Evolutionary conservation across 2,329 filamentous ascomycete genomes (phyloP).

Genomic region (Saccharata proteae): DNA sequence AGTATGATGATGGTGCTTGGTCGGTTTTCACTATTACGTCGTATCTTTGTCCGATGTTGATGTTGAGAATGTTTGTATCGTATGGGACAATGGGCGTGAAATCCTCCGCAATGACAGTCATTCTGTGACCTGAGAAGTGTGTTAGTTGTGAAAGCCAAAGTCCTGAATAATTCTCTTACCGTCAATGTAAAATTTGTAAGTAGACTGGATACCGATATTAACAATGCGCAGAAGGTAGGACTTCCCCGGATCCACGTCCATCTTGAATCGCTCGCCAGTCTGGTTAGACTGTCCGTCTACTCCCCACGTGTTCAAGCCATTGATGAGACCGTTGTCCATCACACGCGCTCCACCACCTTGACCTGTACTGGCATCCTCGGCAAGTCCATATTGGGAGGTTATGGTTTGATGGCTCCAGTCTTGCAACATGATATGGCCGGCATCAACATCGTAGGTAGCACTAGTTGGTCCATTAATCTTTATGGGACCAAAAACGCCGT

Average conservation of each 20-base stretch:
- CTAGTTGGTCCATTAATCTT: slow-evolving; percentile 27
- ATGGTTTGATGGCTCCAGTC: slow-evolving; percentile 26
- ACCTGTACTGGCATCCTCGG: slow-evolving; percentile 17
- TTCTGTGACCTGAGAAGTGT: slow-evolving; percentile 22
- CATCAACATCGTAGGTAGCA: slow-evolving; percentile 26
- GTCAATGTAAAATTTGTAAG: slow-evolving; percentile 32
- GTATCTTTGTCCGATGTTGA: slow-evolving; percentile 27
- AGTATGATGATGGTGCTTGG: slow-evolving; percentile 20
- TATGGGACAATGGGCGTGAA: slow-evolving; percentile 33
- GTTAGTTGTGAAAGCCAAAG: slow-evolving; percentile 1
- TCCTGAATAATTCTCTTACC: slow-evolving; percentile 9
- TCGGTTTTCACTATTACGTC: slow-evolving; percentile 26
- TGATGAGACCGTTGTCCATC: slow-evolving; percentile 37
- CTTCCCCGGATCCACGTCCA: slow-evolving; percentile 33
- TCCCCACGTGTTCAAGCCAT: slow-evolving; percentile 44
- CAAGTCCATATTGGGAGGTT: slow-evolving; percentile 13
- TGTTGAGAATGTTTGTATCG: slow-evolving; percentile 20
- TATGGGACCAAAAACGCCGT: slow-evolving; percentile 28
- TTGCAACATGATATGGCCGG: slow-evolving; percentile 26
- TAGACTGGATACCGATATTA: slow-evolving; percentile 35
- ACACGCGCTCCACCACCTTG: slow-evolving; percentile 20
- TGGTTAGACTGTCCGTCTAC: slow-evolving; percentile 20
- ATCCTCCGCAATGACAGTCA: slow-evolving; percentile 33
- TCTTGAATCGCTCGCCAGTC: slow-evolving; percentile 20
- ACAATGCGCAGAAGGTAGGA: slow-evolving; percentile 47